Conservation (phyloP, 495 filamentous ascomycete species). For the Penicillium riverlandense region DNA sequence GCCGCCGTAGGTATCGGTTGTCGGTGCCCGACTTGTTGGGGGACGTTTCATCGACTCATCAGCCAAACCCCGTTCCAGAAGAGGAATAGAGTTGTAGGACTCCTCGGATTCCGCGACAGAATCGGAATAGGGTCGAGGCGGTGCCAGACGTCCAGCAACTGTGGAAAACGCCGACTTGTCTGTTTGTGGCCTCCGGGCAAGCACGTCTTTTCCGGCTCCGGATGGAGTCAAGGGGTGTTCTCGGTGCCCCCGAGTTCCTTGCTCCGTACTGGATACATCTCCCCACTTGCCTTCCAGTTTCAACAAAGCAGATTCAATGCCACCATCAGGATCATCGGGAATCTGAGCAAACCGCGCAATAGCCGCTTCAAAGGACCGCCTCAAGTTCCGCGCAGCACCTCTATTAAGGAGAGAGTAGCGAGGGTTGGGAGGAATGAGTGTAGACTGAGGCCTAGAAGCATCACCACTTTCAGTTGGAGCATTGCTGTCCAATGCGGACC, state of each 20-base stretch:
- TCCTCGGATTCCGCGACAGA: conserved; percentile 49
- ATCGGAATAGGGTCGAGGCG: conserved; percentile 30
- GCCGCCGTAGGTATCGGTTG: conserved; percentile 6
- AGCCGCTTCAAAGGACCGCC: conserved; percentile 84
- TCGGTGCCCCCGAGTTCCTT: background rate
- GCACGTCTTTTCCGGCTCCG: conserved; percentile 1
- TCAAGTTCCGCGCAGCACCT: conserved; percentile 67
- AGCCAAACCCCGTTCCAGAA: conserved; percentile 66
- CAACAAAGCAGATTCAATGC: conserved; percentile 81
- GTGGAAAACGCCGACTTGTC: conserved; percentile 25
- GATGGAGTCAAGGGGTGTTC: background rate
- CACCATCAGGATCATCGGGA: conserved; percentile 89
- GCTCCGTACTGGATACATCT: conserved; percentile 1
- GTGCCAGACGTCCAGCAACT: conserved; percentile 19
- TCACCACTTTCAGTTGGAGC: conserved; percentile 12
- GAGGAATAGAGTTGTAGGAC: conserved; percentile 71
- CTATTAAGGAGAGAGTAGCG: conserved; percentile 62
- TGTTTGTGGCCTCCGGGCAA: conserved; percentile 19
- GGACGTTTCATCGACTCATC: conserved; percentile 47
- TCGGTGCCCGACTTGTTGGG: conserved; percentile 4
- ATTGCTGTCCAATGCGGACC: conserved; percentile 48
- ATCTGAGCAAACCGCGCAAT: conserved; percentile 83
- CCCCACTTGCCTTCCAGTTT: conserved; percentile 86
- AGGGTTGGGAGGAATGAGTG: conserved; percentile 33
- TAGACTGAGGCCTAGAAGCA: conserved; percentile 23